Conservation (phyloP, 768 basidiomycete genomes). For the Fibroporia radiculosa region DNA sequence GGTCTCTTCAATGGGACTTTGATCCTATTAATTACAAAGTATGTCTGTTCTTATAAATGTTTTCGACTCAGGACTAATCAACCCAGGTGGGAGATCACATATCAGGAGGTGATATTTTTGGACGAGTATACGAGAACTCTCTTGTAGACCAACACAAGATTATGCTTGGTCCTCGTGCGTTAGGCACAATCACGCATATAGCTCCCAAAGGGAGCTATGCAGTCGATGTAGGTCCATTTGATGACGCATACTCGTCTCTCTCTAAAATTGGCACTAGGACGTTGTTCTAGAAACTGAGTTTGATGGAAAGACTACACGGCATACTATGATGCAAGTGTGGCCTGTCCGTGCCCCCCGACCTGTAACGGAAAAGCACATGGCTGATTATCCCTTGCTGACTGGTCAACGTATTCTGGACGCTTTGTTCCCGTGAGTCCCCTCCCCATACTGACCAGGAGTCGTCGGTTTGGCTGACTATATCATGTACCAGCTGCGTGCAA, state of each 20-base stretch:
- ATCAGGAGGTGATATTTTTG: slow-evolving; percentile 95
- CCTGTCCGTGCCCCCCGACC: slow-evolving; percentile 97
- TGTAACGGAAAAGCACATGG: slow-evolving; percentile 90
- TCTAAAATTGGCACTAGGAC: slow-evolving; percentile 44
- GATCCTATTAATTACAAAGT: slow-evolving; percentile 76
- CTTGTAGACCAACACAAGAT: slow-evolving; percentile 95
- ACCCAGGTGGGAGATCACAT: slow-evolving; percentile 90
- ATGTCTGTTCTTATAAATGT: slow-evolving; percentile 9
- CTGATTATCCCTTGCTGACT: slow-evolving; percentile 85
- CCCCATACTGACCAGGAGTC: neutral
- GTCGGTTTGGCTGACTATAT: neutral
- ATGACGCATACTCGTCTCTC: neutral
- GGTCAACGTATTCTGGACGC: slow-evolving; percentile 97
- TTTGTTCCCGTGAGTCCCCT: slow-evolving; percentile 77
- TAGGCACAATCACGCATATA: slow-evolving; percentile 90
- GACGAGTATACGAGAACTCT: slow-evolving; percentile 94
- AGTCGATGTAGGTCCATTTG: slow-evolving; percentile 56
- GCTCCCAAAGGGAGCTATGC: slow-evolving; percentile 92
- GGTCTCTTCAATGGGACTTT: slow-evolving; percentile 91
- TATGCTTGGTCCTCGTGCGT: slow-evolving; percentile 88
- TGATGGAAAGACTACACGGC: slow-evolving; percentile 87
- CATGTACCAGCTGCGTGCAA: slow-evolving; percentile 69
- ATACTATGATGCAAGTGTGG: slow-evolving; percentile 98
- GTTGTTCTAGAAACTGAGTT: slow-evolving; percentile 96
- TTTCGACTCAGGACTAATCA: neutral